These are phyloP conservation scores for Yamadazyma nakazawae DNA, from an alignment of 805 yeast genomes.

Conservation along the genomic window DNA sequence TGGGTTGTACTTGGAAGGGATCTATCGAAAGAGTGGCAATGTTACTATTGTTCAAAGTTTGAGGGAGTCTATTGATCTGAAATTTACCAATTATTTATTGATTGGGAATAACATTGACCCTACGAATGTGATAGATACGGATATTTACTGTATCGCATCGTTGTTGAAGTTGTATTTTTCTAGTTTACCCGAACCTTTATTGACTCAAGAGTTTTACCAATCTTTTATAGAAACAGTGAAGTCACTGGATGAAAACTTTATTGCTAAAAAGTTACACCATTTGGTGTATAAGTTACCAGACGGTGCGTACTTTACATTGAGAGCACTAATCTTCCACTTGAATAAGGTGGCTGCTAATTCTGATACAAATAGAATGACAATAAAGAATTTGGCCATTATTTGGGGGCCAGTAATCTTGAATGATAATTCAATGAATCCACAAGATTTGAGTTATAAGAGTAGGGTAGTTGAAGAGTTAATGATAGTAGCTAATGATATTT, in stretches of 20 bases:
- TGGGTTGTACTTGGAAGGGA: constrained; percentile 85
- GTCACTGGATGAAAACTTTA: constrained; percentile 39
- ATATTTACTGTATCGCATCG: constrained; percentile 84
- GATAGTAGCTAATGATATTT: constrained; percentile 76
- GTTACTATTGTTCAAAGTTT: constrained; percentile 69
- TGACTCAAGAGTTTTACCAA: constrained; percentile 60
- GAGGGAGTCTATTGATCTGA: constrained; percentile 65
- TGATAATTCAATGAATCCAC: constrained; percentile 59
- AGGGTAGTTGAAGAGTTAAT: constrained; percentile 81
- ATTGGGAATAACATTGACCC: constrained; percentile 43
- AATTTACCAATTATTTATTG: constrained; percentile 59
- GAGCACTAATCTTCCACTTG: constrained; percentile 82
- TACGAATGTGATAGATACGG: constrained; percentile 61
- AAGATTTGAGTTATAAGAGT: constrained; percentile 73
- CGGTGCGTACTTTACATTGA: constrained; percentile 87
- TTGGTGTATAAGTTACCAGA: constrained; percentile 89
- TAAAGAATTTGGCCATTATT: constrained; percentile 76
- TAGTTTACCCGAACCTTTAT: constrained; percentile 80
- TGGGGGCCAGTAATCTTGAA: constrained; percentile 93
- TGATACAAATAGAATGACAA: constrained; percentile 72
- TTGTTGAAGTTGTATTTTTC: constrained; percentile 80
- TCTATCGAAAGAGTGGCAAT: constrained; percentile 84
- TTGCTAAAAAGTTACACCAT: constrained; percentile 78
- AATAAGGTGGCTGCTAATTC: constrained; percentile 65
- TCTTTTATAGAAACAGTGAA: constrained; percentile 68